Percentiles rank a stretch among this genome's conserved stretches.
These are phyloP conservation scores for Annona squamosa DNA, from an alignment of 164 flowering plant species.

Conservation along the genomic window DNA sequence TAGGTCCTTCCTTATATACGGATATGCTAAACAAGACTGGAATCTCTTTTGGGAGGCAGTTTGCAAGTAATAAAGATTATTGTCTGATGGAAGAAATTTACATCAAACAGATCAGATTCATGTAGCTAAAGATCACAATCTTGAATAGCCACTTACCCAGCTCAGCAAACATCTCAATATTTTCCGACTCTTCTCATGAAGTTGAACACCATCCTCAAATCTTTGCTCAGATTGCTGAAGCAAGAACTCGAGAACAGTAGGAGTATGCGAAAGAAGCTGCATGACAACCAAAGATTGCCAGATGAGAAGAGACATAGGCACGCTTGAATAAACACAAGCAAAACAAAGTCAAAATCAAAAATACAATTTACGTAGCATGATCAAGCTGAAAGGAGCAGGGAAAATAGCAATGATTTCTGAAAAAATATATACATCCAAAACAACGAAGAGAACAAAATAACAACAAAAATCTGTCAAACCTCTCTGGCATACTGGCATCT, in stretches of 20 bases:
- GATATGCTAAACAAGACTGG: too few species aligned
- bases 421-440: background rate
- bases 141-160: constrained; percentile 53
- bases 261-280: constrained; percentile 80
- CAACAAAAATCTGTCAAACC: constrained; percentile 32
- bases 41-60: too few species aligned
- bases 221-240: constrained; percentile 59
- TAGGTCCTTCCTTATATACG: too few species aligned
- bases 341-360: background rate
- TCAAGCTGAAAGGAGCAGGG: background rate
- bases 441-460: background rate
- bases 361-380: background rate
- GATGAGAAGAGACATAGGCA: constrained; percentile 4
- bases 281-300: constrained; percentile 5
- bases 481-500: constrained; percentile 67
- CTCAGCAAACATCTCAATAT: constrained; percentile 85
- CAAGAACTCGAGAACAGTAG: constrained; percentile 75
- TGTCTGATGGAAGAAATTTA: too few species aligned
- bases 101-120: background rate
- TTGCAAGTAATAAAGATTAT: too few species aligned
- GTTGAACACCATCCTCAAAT: constrained; percentile 36
- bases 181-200: constrained; percentile 57
- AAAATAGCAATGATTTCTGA: background rate
- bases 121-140: background rate
- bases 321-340: background rate